Percentiles rank a stretch among this genome's conserved stretches.
These are phyloP conservation scores for Aureobasidium pullulans DNA, from an alignment of 2,329 filamentous ascomycete genomes.

Conservation along the genomic window DNA sequence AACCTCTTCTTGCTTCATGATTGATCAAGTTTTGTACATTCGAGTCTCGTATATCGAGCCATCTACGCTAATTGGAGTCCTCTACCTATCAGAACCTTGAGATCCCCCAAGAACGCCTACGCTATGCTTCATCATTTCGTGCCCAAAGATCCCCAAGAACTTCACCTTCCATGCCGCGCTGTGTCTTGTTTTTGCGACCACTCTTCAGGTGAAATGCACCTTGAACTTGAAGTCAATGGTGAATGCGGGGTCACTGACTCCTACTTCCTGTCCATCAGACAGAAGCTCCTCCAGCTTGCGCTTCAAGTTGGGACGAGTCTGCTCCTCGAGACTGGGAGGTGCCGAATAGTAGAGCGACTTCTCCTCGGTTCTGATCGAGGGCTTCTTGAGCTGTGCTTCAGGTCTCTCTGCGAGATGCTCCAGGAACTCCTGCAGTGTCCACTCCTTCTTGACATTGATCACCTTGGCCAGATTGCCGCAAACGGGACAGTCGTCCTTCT, in stretches of 20 bases:
- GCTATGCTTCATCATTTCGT: slow-evolving; percentile 8
- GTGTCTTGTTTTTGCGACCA: background rate
- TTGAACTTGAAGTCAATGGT: slow-evolving; percentile 61
- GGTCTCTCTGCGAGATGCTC: slow-evolving; percentile 75
- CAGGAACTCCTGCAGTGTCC: slow-evolving; percentile 75
- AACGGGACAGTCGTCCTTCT: slow-evolving; percentile 90
- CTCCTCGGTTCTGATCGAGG: slow-evolving; percentile 70
- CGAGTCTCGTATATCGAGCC: background rate
- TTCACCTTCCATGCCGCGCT: background rate
- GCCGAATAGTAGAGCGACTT: slow-evolving; percentile 88
- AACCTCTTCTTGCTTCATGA: background rate
- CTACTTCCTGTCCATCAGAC: slow-evolving; percentile 75
- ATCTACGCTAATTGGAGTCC: background rate
- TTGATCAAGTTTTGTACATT: background rate
- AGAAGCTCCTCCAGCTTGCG: slow-evolving; percentile 74
- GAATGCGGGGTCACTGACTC: slow-evolving; percentile 88
- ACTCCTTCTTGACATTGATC: slow-evolving; percentile 60
- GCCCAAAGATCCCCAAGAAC: background rate
- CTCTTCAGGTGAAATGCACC: slow-evolving; percentile 37
- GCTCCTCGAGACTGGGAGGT: slow-evolving; percentile 72
- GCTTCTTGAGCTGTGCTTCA: slow-evolving; percentile 89
- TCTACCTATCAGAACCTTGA: background rate
- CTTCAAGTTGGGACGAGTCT: slow-evolving; percentile 73
- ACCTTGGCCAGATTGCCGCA: slow-evolving; percentile 78
- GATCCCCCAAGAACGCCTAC: slow-evolving; percentile 1